Percentiles rank a stretch among this genome's conserved stretches.
These are phyloP conservation scores for Sphenostylis stenocarpa DNA, from an alignment of 306 rosid genomes.

Conservation along the genomic window DNA sequence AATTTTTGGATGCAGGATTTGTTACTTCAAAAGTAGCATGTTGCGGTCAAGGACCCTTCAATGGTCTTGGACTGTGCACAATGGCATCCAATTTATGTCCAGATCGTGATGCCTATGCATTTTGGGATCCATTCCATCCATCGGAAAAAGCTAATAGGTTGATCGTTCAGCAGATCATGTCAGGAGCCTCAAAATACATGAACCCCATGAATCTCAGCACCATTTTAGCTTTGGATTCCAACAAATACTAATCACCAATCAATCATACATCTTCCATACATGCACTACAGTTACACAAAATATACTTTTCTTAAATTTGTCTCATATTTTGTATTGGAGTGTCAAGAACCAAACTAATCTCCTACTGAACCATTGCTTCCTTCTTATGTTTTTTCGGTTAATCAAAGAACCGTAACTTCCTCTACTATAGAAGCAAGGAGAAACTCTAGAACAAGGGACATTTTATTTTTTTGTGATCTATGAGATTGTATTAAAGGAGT, in stretches of 20 bases:
- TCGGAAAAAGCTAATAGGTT: constrained; percentile 52
- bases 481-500: neutral
- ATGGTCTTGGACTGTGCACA: constrained; percentile 63
- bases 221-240: constrained; percentile 48
- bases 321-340: neutral
- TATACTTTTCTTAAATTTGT: neutral
- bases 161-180: constrained; percentile 43
- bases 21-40: constrained; percentile 51
- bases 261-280: neutral
- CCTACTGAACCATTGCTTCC: too few relatives aligned
- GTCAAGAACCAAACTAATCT: too few relatives aligned
- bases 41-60: constrained; percentile 69
- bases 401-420: too few relatives aligned
- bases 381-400: too few relatives aligned
- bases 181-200: constrained; percentile 46
- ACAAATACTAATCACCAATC: neutral
- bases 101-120: constrained; percentile 45
- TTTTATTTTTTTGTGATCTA: neutral
- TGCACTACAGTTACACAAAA: neutral
- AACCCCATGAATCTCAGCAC: constrained; percentile 58
- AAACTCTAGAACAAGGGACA: neutral
- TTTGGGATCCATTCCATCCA: constrained; percentile 69
- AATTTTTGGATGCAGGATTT: constrained; percentile 44
- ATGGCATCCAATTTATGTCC: constrained; percentile 51
- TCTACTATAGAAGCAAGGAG: neutral